phyloP scores from a whole-genome alignment of 2,329 filamentous ascomycete species.

The Monosporascus sp. region DNA sequence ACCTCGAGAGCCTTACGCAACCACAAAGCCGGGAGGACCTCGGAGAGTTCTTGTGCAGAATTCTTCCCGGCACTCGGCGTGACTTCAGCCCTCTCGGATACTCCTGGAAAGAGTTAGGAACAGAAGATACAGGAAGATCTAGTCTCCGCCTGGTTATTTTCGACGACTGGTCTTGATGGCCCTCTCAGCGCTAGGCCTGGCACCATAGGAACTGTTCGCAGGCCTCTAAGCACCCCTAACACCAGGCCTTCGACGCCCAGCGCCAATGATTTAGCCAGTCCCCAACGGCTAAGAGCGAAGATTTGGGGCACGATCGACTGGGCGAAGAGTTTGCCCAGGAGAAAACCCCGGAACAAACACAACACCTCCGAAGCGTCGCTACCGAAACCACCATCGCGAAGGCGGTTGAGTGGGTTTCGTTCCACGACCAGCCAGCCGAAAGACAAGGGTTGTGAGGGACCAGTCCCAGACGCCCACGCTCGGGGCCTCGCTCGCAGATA shows the following conservation, averaged over 20 bases:
- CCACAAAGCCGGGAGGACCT: slow-evolving; percentile 7
- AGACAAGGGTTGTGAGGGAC: neutral
- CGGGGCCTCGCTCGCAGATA: neutral
- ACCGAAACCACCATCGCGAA: slow-evolving; percentile 1
- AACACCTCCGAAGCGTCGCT: slow-evolving; percentile 22
- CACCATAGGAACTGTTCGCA: slow-evolving; percentile 9
- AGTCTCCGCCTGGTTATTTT: slow-evolving; percentile 13
- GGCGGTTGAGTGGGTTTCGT: neutral
- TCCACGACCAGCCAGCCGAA: slow-evolving; percentile 1
- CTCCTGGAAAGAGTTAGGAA: slow-evolving; percentile 5
- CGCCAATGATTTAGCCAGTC: slow-evolving; percentile 6
- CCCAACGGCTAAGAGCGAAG: slow-evolving; percentile 10
- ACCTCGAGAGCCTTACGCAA: slow-evolving; percentile 3
- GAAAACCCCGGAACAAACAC: slow-evolving; percentile 20
- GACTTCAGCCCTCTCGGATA: slow-evolving; percentile 9
- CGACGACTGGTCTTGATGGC: slow-evolving; percentile 19
- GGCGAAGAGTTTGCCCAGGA: slow-evolving; percentile 20
- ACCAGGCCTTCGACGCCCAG: slow-evolving; percentile 8
- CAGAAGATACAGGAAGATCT: slow-evolving; percentile 6
- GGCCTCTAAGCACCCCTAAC: slow-evolving; percentile 8
- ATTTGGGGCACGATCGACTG: slow-evolving; percentile 19
- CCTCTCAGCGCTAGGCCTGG: slow-evolving; percentile 16
- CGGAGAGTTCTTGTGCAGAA: slow-evolving; percentile 11
- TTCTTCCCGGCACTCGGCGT: slow-evolving; percentile 10
- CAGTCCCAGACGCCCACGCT: neutral